Evolutionary conservation across 345 rosid species (phyloP).

Genomic region (Capsella bursapastoris): DNA sequence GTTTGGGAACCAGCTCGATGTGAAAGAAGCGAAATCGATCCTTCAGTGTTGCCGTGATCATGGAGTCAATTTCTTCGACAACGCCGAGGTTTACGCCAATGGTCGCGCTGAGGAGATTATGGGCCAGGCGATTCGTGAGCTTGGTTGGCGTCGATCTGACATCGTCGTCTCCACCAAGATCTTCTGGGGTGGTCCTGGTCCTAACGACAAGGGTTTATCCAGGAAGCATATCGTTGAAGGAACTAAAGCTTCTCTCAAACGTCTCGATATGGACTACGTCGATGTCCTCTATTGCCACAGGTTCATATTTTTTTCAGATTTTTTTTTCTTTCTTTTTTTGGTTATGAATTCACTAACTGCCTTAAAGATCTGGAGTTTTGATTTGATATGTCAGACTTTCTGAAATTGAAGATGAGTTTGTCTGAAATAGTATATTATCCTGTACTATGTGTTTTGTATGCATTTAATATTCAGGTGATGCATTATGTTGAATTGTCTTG

Average conservation of each 20-base stretch:
- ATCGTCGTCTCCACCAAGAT: slow-evolving; percentile 92
- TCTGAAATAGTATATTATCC: neutral
- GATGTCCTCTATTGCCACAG: slow-evolving; percentile 91
- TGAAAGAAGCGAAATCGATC: slow-evolving; percentile 91
- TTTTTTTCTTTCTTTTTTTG: neutral
- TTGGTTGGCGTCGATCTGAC: slow-evolving; percentile 98
- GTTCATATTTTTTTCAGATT: slow-evolving; percentile 26
- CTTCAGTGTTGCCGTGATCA: slow-evolving; percentile 88
- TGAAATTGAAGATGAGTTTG: neutral
- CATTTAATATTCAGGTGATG: slow-evolving; percentile 29
- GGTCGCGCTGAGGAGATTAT: slow-evolving; percentile 98
- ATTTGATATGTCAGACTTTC: neutral
- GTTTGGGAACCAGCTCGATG: slow-evolving; percentile 97
- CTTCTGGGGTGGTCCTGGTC: slow-evolving; percentile 99
- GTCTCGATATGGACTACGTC: slow-evolving; percentile 92
- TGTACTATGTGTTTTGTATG: slow-evolving; percentile 24
- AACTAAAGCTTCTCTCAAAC: slow-evolving; percentile 84
- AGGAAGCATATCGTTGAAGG: slow-evolving; percentile 95
- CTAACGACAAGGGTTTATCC: slow-evolving; percentile 89
- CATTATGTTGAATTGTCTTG: neutral
- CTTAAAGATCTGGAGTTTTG: slow-evolving; percentile 17
- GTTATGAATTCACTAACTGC: neutral
- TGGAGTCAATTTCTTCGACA: slow-evolving; percentile 98
- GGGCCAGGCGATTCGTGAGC: slow-evolving; percentile 96
- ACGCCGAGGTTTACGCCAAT: slow-evolving; percentile 97